Evolutionary conservation across 2,329 filamentous ascomycete species (phyloP), one percentile per base, ranked within the genome.

Genomic region (Aspergillus sp.): DNA sequence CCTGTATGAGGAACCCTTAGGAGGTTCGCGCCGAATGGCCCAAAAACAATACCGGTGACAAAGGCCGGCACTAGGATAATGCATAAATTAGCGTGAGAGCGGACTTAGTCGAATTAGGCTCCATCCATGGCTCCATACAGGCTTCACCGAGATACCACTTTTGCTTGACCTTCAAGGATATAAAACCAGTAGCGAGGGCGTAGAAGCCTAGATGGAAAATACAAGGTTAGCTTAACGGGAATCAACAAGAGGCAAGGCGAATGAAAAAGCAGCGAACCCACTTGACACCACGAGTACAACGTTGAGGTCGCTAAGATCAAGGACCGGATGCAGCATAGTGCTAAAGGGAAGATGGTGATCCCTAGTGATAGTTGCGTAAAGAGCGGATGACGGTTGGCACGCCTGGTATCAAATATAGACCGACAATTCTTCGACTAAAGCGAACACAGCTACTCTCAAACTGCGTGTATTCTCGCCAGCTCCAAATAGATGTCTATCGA

Each of bases 21-120:
- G 52, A 87, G 81, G 40, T 78, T 84, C 1, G 82, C 79, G 4
- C 79, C 76, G 17, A 84, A 68, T 0, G 84, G 84, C 0, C 85
- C 84, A 4, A 87, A 73, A 0, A 79, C 64, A 49, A 84, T 78
- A 3, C 84, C 85, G 27, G 84, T 61, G 8, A 82, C 17, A 21
- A 87, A 77, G 1, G 84, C 82, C 3, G 83, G 83, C 17, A 86
- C 82, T 85, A 37, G 9, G 33, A 27, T 23, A 14, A 8, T 17
- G 25, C 49, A 37, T n/a, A 8, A 12, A 21, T 15, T 5, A 9
- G 25, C 8, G 19, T 5, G 33, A 19, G 11, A 8, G 3, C 40
- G 33, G 3, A 15, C n/a, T 14, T 17, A 3, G 3, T 6, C 7
- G 15, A 5, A 8, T 12, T 31, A n/a, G n/a, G n/a, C n/a, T 57